Base-by-base conservation (phyloP, 2,329 filamentous ascomycete genomes). In the Stagonosporopsis rhizophila region DNA sequence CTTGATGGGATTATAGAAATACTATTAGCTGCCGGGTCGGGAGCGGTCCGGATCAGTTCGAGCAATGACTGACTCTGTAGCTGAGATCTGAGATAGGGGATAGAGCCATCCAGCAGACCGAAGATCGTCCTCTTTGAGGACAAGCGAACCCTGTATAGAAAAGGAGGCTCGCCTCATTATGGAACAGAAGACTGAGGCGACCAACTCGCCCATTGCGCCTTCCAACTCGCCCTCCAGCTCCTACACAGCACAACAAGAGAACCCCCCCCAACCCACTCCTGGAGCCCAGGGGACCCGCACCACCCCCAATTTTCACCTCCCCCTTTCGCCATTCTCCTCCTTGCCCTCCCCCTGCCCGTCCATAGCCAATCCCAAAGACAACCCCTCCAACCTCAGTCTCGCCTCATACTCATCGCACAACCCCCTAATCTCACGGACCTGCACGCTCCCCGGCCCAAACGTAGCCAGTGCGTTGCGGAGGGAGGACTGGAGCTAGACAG, bases 381-480 rank as follows among this genome's bases (percentile, higher is more conserved):
- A 20, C 3, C 12, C 17, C 20, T 63, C 60, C 38, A 69, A 60
- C 25, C 68, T 69, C 32, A 65, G 51, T 22, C 70, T 70, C 0
- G 67, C 65, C 35, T 60, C 61, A 25, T 75, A 65, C 45, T 73
- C 72, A 14, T 74, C 70, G 3, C 73, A 60, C 57, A 74, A 67
- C 37, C 60, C 59, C 44, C 71, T 71, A 47, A 75, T 71, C 44
- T 52, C 54, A 37, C 46, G 56, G 50, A 74, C 75, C 35, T 75
- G 73, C 11, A 52, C 44, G 53, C 73, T 75, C 1, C 59, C 12
- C 1, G 64, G 50, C 6, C 74, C 73, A 50, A 76, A 75, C 1
- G 74, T 75, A 11, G 69, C 50, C 6, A 69, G 64, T 9, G 70
- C 64, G 34, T 76, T 76, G 53, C 72, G 74, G 20, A 75, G 65